Evolutionary conservation across 225 moss, liverwort and hornwort genomes (phyloP).

Genomic region (Bryoerythrophyllum caledonicum): DNA sequence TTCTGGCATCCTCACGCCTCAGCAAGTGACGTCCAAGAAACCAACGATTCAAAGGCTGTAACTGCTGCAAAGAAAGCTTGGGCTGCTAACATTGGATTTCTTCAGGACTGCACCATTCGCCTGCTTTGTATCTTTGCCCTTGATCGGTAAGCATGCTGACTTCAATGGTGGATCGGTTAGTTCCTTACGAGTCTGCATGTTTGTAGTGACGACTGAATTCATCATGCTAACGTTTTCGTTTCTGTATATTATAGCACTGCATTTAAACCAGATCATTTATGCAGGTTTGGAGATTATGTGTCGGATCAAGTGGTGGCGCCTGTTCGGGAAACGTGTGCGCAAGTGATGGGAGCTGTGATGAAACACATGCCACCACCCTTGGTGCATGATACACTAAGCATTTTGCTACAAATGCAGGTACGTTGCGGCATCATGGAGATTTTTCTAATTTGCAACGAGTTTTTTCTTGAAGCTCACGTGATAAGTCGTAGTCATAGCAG

Average conservation of each 20-base stretch:
- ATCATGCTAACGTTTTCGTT: neutral
- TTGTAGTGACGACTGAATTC: neutral
- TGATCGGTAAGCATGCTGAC: constrained; percentile 49
- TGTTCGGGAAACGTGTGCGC: constrained; percentile 85
- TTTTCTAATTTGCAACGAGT: neutral
- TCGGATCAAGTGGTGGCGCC: constrained; percentile 94
- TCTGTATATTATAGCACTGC: neutral
- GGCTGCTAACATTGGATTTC: constrained; percentile 69
- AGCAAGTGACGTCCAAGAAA: constrained; percentile 27
- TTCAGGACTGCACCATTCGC: constrained; percentile 78
- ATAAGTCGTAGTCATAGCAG: neutral
- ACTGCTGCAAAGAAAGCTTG: constrained; percentile 60
- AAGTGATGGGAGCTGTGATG: constrained; percentile 74
- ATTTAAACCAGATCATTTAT: neutral
- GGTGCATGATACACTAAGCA: constrained; percentile 67
- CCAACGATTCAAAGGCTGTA: constrained; percentile 41
- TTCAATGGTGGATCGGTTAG: neutral
- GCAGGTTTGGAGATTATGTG: constrained; percentile 79
- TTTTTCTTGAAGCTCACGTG: neutral
- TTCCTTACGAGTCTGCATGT: neutral
- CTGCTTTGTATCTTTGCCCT: constrained; percentile 79
- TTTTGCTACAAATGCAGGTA: constrained; percentile 70
- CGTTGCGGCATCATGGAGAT: neutral
- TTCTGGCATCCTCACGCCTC: constrained; percentile 20
- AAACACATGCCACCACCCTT: constrained; percentile 72